Evolutionary conservation across 73 alveolate species (phyloP), one percentile per base, ranked within the genome.

Genomic region (Paramecium octaurelia): DNA sequence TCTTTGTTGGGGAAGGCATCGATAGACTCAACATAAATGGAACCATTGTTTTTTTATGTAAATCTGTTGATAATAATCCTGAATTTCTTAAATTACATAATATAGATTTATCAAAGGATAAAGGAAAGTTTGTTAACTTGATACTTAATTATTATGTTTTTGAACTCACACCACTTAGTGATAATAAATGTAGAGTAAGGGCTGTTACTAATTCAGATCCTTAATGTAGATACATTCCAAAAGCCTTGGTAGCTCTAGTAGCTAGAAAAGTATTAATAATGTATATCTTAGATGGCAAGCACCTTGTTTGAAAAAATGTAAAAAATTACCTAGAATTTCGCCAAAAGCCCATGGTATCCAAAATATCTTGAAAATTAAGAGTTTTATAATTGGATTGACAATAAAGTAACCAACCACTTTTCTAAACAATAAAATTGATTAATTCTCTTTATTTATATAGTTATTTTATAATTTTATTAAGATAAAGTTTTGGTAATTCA

Each of bases 181-280:
- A 80, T 40, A 80, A 59, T 35, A 42, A 48, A 80, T 80, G 91
- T 80, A 80, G 75, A 21, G 75, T 80, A 12, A 80, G 73, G 23
- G 70, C 91, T 24, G 38, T 80, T 46, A 80, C 70, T 12, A 80
- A 80, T 23, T 23, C 76, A 43, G 91, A 80, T 80, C 91, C 91
- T 12, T 80, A 80, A 46, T 40, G 46, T 7, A 44, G 50, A 46
- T 80, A 31, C 38, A 5, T 80, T 80, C 91, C 91, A 24, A 42
- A 80, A 24, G 70, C 91, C 3, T 23, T 80, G n/a, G 91, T 48
- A 8, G 91, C 91, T 2, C 57, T 44, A 3, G 75, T 80, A 14
- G 91, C 91, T 9, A 40, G 91, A 42, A 80, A 80, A 18, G 91
- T 80, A 80, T 11, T 11, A 10, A 80, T 18, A 24, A 1, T 18